Conservation (phyloP, 2,329 filamentous ascomycete species). For the Hypoxylon sp. region DNA sequence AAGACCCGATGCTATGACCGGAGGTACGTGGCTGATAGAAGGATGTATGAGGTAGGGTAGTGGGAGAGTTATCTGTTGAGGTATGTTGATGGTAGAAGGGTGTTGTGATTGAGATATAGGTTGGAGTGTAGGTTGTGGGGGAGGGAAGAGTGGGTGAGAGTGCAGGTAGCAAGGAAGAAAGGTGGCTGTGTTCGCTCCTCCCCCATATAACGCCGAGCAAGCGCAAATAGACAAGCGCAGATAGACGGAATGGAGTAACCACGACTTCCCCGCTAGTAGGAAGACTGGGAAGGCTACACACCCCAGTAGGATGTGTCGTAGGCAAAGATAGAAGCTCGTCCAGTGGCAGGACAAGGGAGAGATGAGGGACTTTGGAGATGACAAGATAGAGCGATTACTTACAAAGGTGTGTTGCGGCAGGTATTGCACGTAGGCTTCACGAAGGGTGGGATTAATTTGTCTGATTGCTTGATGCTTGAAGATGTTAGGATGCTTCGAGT, state of each 20-base stretch:
- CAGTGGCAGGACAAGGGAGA: background rate
- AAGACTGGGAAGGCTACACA: background rate
- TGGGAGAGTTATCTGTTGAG: background rate
- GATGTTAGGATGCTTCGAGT: background rate
- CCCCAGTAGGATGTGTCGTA: background rate
- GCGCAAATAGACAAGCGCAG: background rate
- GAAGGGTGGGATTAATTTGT: background rate
- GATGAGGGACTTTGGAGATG: background rate
- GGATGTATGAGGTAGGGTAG: background rate
- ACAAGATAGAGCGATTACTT: background rate
- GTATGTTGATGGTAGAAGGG: background rate
- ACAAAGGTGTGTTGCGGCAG: background rate
- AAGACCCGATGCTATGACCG: background rate
- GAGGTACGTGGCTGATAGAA: background rate
- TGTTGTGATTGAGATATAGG: background rate
- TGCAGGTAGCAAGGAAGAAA: background rate
- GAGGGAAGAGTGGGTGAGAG: background rate
- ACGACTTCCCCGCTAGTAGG: background rate
- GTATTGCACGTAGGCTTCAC: background rate
- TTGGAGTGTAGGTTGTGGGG: background rate
- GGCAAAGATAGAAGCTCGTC: background rate
- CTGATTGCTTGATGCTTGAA: background rate
- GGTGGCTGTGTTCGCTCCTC: background rate
- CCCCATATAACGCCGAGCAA: background rate
- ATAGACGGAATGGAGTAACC: background rate